Evolutionary conservation across 495 filamentous ascomycete species (phyloP).

Genomic region (Hypoxylon subgilvum): DNA sequence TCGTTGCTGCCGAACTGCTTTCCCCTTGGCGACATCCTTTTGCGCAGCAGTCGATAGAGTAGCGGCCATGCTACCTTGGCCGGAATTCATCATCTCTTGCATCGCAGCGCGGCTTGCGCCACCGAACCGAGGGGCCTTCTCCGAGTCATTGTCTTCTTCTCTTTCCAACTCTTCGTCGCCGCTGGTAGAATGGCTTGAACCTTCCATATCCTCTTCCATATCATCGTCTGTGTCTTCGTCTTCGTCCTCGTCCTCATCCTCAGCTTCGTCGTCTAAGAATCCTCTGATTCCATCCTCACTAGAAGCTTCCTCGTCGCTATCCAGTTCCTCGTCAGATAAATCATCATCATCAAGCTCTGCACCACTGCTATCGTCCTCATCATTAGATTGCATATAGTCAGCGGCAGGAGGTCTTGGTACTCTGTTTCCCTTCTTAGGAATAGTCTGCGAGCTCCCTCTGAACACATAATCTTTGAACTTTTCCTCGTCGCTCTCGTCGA

Average conservation of each 20-base stretch:
- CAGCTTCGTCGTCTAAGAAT: slow-evolving; percentile 45
- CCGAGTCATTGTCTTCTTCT: slow-evolving; percentile 24
- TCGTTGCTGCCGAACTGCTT: slow-evolving; percentile 81
- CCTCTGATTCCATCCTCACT: slow-evolving; percentile 47
- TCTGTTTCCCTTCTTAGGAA: slow-evolving; percentile 32
- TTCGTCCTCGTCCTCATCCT: slow-evolving; percentile 58
- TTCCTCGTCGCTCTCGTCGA: slow-evolving; percentile 66
- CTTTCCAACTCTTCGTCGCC: slow-evolving; percentile 49
- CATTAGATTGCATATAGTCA: slow-evolving; percentile 59
- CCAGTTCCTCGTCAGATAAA: slow-evolving; percentile 43
- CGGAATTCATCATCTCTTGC: slow-evolving; percentile 40
- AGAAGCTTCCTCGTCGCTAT: slow-evolving; percentile 50
- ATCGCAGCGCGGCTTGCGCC: slow-evolving; percentile 31
- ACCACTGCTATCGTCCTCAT: slow-evolving; percentile 45
- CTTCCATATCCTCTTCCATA: slow-evolving; percentile 90
- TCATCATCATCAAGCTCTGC: slow-evolving; percentile 48
- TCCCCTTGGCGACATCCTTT: slow-evolving; percentile 79
- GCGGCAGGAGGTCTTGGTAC: slow-evolving; percentile 52
- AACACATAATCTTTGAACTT: slow-evolving; percentile 61
- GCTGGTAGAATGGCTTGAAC: slow-evolving; percentile 23
- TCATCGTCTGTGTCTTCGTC: slow-evolving; percentile 69
- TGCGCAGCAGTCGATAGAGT: slow-evolving; percentile 31
- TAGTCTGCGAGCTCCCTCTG: slow-evolving; percentile 58
- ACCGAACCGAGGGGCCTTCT: slow-evolving; percentile 27
- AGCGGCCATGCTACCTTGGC: slow-evolving; percentile 58